These are phyloP conservation scores for Dipteronia dyeriana DNA, from an alignment of 345 rosid species.

Conservation along the genomic window DNA sequence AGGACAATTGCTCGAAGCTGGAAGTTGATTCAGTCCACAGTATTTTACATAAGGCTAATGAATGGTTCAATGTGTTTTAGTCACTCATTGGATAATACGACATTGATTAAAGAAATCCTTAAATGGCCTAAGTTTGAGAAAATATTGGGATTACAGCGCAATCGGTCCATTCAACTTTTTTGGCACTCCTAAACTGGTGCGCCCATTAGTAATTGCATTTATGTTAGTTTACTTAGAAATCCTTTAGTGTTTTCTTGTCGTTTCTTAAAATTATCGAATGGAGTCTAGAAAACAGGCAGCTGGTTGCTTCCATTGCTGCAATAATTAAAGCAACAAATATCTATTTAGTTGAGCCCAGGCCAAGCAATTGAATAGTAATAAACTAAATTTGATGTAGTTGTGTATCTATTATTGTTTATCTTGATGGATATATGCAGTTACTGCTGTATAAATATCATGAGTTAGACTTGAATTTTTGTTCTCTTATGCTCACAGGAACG, in stretches of 20 bases:
- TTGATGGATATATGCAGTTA: slow-evolving; percentile 19
- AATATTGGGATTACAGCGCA: background rate
- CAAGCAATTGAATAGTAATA: slow-evolving; percentile 1
- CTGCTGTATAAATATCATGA: slow-evolving; percentile 3
- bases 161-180: background rate
- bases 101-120: background rate
- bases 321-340: slow-evolving; percentile 13
- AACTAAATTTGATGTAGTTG: background rate
- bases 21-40: slow-evolving; percentile 1
- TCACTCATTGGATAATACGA: too few relatives aligned
- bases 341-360: background rate
- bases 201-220: background rate
- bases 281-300: background rate
- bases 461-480: slow-evolving; percentile 11
- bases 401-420: background rate
- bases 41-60: background rate
- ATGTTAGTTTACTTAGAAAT: background rate
- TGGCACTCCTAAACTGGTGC: background rate
- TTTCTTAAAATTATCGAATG: slow-evolving; percentile 4
- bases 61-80: too few relatives aligned
- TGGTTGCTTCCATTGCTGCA: background rate
- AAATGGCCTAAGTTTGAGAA: background rate
- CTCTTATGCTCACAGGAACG: slow-evolving; percentile 50
- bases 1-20: background rate
- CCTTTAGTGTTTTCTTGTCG: background rate